These are phyloP conservation scores for Cruciata laevipes DNA, from an alignment of 257 asterid species.

Conservation along the genomic window DNA sequence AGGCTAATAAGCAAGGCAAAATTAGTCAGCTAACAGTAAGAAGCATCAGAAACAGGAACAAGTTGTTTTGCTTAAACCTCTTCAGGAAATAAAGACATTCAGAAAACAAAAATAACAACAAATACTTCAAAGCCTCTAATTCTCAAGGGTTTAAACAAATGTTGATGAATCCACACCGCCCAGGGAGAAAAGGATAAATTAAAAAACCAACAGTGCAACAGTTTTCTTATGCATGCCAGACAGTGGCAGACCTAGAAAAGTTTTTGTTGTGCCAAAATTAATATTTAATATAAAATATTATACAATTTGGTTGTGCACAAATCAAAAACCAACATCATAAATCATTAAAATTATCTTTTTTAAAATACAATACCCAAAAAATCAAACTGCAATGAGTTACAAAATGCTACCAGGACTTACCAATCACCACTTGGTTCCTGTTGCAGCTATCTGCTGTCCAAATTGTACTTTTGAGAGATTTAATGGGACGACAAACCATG, in stretches of 20 bases:
- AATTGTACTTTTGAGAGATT: slow-evolving; percentile 51
- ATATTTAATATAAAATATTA: too few relatives aligned
- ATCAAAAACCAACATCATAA: too few relatives aligned
- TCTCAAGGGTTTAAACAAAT: background rate
- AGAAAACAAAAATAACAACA: background rate
- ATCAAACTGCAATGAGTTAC: background rate
- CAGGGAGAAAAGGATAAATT: background rate
- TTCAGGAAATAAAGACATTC: background rate
- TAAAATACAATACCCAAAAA: too few relatives aligned
- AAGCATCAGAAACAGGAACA: background rate
- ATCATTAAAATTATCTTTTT: too few relatives aligned
- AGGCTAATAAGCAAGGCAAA: background rate
- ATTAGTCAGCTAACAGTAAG: background rate
- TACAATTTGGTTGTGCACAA: too few relatives aligned
- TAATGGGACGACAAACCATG: slow-evolving; percentile 27
- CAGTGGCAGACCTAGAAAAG: background rate
- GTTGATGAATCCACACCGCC: background rate
- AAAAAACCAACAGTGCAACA: background rate
- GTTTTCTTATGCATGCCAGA: too few relatives aligned
- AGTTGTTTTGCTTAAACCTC: background rate
- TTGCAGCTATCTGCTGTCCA: slow-evolving; percentile 74
- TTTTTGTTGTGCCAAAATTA: too few relatives aligned
- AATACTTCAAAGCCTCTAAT: background rate
- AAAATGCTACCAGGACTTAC: slow-evolving; percentile 37
- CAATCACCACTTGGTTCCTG: slow-evolving; percentile 54